phyloP scores from a whole-genome alignment of 2,329 filamentous ascomycete genomes.

The Colletotrichum tofieldiae region DNA sequence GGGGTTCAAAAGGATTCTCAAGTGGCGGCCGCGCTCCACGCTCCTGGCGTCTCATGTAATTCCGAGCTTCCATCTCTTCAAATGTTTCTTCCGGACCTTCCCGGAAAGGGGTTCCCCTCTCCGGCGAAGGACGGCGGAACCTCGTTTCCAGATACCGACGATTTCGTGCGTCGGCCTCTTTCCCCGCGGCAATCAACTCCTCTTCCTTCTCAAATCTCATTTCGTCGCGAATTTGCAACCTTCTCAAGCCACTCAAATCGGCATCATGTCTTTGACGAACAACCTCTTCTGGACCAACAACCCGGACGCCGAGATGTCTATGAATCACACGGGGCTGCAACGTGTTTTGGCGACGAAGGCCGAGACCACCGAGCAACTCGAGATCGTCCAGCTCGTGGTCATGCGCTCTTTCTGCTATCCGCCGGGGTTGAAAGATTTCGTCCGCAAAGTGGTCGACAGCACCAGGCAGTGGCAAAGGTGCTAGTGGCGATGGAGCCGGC shows the following conservation, averaged over 20 bases:
- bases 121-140: conserved; percentile 35
- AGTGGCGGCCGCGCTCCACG: conserved; percentile 4
- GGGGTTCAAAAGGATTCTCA: conserved; percentile 40
- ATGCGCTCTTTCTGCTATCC: conserved; percentile 9
- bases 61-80: conserved; percentile 35
- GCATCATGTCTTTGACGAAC: conserved; percentile 36
- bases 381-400: neutral
- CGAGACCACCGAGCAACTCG: conserved; percentile 11
- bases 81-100: conserved; percentile 21
- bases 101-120: conserved; percentile 7
- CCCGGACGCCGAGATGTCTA: conserved; percentile 21
- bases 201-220: conserved; percentile 22
- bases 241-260: conserved; percentile 31
- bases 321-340: conserved; percentile 32
- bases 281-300: conserved; percentile 33
- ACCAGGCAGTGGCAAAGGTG: conserved; percentile 10
- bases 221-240: conserved; percentile 25
- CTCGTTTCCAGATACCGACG: conserved; percentile 20
- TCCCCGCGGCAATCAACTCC: conserved; percentile 18
- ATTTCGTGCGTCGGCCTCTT: conserved; percentile 5
- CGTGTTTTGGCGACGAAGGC: conserved; percentile 14
- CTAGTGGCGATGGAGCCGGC: conserved; percentile 3
- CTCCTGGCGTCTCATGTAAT: conserved; percentile 30
- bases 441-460: conserved; percentile 6
- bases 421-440: conserved; percentile 15